Evolutionary conservation across 2,329 filamentous ascomycete species (phyloP).

Genomic region (Cercospora sojina): DNA sequence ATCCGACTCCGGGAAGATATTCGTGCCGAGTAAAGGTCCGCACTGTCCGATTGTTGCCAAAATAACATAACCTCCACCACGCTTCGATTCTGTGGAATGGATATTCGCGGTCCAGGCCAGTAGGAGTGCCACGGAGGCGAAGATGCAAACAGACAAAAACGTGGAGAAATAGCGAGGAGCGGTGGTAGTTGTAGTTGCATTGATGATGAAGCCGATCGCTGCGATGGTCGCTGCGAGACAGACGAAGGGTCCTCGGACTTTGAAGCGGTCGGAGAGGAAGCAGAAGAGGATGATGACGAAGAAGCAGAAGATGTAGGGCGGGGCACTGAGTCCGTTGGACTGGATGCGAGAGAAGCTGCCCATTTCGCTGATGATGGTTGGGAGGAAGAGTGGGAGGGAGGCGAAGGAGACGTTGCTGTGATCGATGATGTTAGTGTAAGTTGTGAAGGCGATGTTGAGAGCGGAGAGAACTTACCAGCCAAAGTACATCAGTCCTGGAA

Average conservation of each 20-base stretch:
- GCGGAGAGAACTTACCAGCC: slow-evolving; percentile 21
- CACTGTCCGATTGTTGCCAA: slow-evolving; percentile 58
- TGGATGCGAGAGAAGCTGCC: slow-evolving; percentile 53
- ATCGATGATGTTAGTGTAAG: background rate
- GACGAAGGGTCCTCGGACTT: slow-evolving; percentile 44
- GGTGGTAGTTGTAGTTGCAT: slow-evolving; percentile 38
- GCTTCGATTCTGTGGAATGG: slow-evolving; percentile 41
- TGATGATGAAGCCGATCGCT: slow-evolving; percentile 45
- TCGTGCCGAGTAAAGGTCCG: slow-evolving; percentile 62
- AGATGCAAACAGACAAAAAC: slow-evolving; percentile 44
- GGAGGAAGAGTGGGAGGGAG: slow-evolving; percentile 45
- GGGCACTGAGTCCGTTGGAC: slow-evolving; percentile 42
- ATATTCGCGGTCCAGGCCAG: slow-evolving; percentile 43
- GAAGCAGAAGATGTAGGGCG: slow-evolving; percentile 45
- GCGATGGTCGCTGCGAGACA: slow-evolving; percentile 39
- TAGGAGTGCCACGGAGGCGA: slow-evolving; percentile 39
- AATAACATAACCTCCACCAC: slow-evolving; percentile 41
- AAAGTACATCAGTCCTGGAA: slow-evolving; percentile 27
- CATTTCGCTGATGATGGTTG: slow-evolving; percentile 66
- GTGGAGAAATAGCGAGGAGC: slow-evolving; percentile 41
- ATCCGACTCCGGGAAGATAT: slow-evolving; percentile 57
- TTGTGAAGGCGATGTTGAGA: background rate
- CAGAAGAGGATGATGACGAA: slow-evolving; percentile 41
- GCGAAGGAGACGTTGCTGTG: slow-evolving; percentile 61
- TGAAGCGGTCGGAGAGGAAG: slow-evolving; percentile 41